Conservation (phyloP, 805 yeast species). For the Helenozyma rhizophorensis region DNA sequence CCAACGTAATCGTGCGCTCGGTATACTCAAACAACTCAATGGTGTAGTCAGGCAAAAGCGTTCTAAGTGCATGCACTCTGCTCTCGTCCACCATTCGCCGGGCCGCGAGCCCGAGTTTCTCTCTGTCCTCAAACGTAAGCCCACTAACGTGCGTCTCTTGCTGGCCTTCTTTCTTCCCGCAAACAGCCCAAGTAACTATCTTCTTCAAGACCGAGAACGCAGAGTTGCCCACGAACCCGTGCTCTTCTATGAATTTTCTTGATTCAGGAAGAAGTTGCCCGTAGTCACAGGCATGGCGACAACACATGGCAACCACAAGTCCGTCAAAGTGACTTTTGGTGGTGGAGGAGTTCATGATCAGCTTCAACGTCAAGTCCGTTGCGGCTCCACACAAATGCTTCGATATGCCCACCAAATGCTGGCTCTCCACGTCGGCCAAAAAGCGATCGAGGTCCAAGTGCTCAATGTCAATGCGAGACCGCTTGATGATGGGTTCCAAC, state of each 20-base stretch:
- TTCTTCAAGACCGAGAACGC: slow-evolving; percentile 51
- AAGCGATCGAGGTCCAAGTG: slow-evolving; percentile 56
- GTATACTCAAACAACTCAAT: slow-evolving; percentile 59
- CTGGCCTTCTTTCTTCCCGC: slow-evolving; percentile 49
- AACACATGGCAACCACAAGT: slow-evolving; percentile 83
- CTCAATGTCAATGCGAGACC: slow-evolving; percentile 75
- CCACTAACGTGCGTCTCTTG: slow-evolving; percentile 44
- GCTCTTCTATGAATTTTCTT: slow-evolving; percentile 29
- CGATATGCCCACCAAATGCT: slow-evolving; percentile 58
- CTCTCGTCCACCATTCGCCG: slow-evolving; percentile 74
- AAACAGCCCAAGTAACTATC: slow-evolving; percentile 86
- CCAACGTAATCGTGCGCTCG: slow-evolving; percentile 54
- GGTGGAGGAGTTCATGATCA: slow-evolving; percentile 41
- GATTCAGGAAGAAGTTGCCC: slow-evolving; percentile 50
- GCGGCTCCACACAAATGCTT: slow-evolving; percentile 95
- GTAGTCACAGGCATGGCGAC: slow-evolving; percentile 78
- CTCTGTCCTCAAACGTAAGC: slow-evolving; percentile 44
- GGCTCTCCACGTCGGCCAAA: slow-evolving; percentile 21
- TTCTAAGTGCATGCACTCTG: slow-evolving; percentile 47
- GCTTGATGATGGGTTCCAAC: slow-evolving; percentile 30
- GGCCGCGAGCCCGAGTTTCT: slow-evolving; percentile 59
- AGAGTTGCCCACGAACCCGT: slow-evolving; percentile 27
- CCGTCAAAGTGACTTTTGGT: slow-evolving; percentile 40
- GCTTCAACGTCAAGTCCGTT: slow-evolving; percentile 75
- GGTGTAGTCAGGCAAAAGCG: slow-evolving; percentile 29